Evolutionary conservation across 2,329 filamentous ascomycete species (phyloP).

Genomic region (Cryphonectria naterciae): DNA sequence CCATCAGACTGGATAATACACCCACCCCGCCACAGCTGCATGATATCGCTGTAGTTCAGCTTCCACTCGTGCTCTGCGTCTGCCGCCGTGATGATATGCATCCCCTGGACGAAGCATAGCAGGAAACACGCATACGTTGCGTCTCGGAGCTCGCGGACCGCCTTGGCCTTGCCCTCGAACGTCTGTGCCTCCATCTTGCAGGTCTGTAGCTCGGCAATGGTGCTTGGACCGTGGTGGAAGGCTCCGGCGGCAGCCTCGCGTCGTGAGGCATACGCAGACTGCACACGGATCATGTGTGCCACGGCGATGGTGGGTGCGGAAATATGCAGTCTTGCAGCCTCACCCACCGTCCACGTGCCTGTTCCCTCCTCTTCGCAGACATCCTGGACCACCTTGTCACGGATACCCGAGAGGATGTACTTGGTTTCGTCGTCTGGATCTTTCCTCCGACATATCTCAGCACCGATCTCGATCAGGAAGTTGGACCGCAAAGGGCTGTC

Average conservation of each 20-base stretch:
- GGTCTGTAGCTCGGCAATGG: slow-evolving; percentile 32
- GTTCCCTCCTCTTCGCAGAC: slow-evolving; percentile 69
- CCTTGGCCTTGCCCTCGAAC: slow-evolving; percentile 51
- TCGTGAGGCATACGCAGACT: slow-evolving; percentile 63
- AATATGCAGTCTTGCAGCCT: slow-evolving; percentile 65
- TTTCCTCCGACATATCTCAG: slow-evolving; percentile 60
- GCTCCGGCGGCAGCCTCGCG: slow-evolving; percentile 56
- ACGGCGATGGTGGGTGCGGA: slow-evolving; percentile 66
- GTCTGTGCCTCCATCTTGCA: slow-evolving; percentile 31
- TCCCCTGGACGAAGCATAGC: slow-evolving; percentile 66
- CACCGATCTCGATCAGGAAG: slow-evolving; percentile 66
- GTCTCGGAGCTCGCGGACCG: slow-evolving; percentile 53
- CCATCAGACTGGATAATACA: slow-evolving; percentile 73
- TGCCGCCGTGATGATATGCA: slow-evolving; percentile 65
- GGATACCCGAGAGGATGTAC: slow-evolving; percentile 63
- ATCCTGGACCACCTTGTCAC: slow-evolving; percentile 75
- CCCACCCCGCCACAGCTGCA: slow-evolving; percentile 69
- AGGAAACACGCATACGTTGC: slow-evolving; percentile 67
- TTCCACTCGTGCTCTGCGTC: slow-evolving; percentile 64
- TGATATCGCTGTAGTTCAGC: slow-evolving; percentile 54
- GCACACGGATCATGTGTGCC: slow-evolving; percentile 66
- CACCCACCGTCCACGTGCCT: slow-evolving; percentile 66
- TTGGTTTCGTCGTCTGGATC: slow-evolving; percentile 41
- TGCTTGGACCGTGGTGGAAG: slow-evolving; percentile 53
- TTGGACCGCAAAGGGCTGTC: slow-evolving; percentile 60